A percentile compares a stretch with the other conserved stretches of the same genome.
phyloP scores from a whole-genome alignment of 768 basidiomycete genomes.

The Rubroboletus pulcherrimus region DNA sequence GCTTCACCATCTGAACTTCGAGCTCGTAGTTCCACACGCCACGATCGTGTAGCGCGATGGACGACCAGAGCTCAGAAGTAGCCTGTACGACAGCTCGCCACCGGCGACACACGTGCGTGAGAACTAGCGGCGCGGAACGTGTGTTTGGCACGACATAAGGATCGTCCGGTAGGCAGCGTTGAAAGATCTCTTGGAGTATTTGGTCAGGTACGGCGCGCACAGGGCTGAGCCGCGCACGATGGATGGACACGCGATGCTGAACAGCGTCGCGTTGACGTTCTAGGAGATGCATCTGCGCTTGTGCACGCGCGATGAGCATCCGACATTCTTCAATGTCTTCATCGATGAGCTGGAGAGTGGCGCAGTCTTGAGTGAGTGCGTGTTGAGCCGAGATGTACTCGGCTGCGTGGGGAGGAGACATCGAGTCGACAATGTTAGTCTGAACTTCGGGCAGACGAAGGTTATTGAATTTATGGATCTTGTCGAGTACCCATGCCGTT shows the following conservation, averaged over 20 bases:
- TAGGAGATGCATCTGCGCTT: conserved; percentile 17
- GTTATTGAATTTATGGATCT: neutral
- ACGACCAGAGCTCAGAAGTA: conserved; percentile 33
- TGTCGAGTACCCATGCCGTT: neutral
- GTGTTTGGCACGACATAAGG: conserved; percentile 21
- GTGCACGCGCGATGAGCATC: conserved; percentile 9
- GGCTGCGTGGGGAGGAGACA: conserved; percentile 17
- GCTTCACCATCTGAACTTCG: conserved; percentile 23
- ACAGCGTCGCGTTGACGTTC: conserved; percentile 17
- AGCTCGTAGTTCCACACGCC: conserved; percentile 29
- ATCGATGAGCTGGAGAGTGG: conserved; percentile 13
- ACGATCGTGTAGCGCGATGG: conserved; percentile 25
- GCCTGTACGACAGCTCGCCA: conserved; percentile 29
- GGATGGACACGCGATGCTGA: conserved; percentile 14
- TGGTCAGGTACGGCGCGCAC: conserved; percentile 30
- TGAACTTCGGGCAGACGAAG: neutral
- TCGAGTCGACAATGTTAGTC: conserved; percentile 19
- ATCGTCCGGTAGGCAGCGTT: conserved; percentile 22
- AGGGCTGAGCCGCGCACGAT: conserved; percentile 29
- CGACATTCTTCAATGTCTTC: conserved; percentile 19
- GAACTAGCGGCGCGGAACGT: conserved; percentile 28
- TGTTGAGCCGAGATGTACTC: conserved; percentile 18
- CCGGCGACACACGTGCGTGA: conserved; percentile 32
- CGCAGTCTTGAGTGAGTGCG: conserved; percentile 17
- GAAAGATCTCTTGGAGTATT: conserved; percentile 32